phyloP scores from a whole-genome alignment of 768 basidiomycete genomes.

The Daedaleopsis nitida region DNA sequence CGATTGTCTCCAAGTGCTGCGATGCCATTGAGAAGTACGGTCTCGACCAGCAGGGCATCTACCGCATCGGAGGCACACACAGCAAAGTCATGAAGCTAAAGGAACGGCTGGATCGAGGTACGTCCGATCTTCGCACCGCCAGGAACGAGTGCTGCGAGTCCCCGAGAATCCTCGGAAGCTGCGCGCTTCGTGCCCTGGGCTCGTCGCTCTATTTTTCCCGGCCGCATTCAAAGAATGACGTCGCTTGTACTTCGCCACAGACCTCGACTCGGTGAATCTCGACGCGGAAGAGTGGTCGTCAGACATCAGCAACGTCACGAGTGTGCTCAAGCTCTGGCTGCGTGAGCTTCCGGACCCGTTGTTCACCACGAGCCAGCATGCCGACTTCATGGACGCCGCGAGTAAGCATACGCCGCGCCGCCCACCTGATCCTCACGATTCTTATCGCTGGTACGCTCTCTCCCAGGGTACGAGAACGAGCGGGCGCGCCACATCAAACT shows the following conservation, averaged over 20 bases:
- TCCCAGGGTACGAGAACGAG: conserved; percentile 86
- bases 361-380: conserved; percentile 79
- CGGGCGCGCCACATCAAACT: conserved; percentile 92
- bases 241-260: conserved; percentile 38
- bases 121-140: conserved; percentile 14
- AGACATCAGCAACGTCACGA: conserved; percentile 96
- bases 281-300: conserved; percentile 87
- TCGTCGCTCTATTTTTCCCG: not conserved
- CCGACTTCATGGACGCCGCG: conserved; percentile 93
- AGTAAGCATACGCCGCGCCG: conserved; percentile 53
- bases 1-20: conserved; percentile 85
- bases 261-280: conserved; percentile 85
- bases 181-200: not conserved
- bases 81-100: conserved; percentile 85
- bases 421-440: not conserved
- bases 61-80: conserved; percentile 89
- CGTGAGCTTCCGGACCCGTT: conserved; percentile 95
- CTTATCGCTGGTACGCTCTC: not conserved
- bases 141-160: conserved; percentile 2
- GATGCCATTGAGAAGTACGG: conserved; percentile 92
- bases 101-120: conserved; percentile 84
- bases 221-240: not conserved
- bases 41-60: conserved; percentile 82
- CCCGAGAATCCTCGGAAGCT: not conserved
- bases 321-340: conserved; percentile 93